Conservation (phyloP, 1,139 yeast genomes). For the Hansenula lynferdii region DNA sequence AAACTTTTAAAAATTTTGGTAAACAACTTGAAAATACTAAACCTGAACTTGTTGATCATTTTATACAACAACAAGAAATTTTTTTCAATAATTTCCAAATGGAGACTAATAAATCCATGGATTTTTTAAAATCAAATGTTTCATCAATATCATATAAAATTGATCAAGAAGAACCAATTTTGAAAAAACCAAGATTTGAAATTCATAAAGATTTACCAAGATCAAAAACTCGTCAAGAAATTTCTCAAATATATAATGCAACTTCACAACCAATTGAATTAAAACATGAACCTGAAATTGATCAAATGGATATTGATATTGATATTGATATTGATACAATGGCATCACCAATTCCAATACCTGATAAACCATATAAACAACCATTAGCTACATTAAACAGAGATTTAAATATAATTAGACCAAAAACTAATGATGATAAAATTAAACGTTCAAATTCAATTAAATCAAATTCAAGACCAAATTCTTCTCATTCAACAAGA, state of each 20-base stretch:
- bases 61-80: slow-evolving; percentile 8
- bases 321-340: slow-evolving; percentile 6
- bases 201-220: slow-evolving; percentile 8
- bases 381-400: slow-evolving; percentile 2
- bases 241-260: slow-evolving; percentile 6
- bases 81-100: slow-evolving; percentile 8
- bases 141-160: slow-evolving; percentile 5
- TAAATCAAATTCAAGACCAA: not conserved
- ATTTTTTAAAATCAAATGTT: slow-evolving; percentile 5
- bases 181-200: slow-evolving; percentile 16
- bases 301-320: not conserved
- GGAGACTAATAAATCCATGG: slow-evolving; percentile 4
- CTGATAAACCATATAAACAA: slow-evolving; percentile 22
- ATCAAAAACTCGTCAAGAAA: slow-evolving; percentile 13
- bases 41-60: slow-evolving; percentile 15
- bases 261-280: not conserved
- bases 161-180: slow-evolving; percentile 11
- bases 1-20: slow-evolving; percentile 14
- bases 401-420: slow-evolving; percentile 3
- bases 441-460: not conserved
- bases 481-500: not conserved
- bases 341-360: slow-evolving; percentile 25
- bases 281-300: not conserved
- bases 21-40: slow-evolving; percentile 10
- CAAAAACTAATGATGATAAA: not conserved